Percentiles rank a stretch among this genome's conserved stretches.
Conservation (phyloP, 2,329 filamentous ascomycete genomes). For the Pseudogymnoascus sp. region DNA sequence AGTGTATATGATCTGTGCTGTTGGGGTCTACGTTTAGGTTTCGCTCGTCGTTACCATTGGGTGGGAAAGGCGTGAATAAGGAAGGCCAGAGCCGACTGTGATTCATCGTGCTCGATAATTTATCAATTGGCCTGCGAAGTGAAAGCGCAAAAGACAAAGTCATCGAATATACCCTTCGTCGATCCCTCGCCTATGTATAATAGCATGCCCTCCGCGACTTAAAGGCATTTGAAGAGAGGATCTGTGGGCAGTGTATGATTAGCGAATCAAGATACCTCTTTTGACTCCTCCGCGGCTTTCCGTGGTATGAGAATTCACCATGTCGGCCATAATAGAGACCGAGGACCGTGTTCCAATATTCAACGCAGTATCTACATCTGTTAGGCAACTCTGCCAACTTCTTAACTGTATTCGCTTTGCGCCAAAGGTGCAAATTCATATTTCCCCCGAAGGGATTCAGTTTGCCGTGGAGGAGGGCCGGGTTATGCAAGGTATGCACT, state of each 20-base stretch:
- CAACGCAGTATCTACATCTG: slow-evolving; percentile 68
- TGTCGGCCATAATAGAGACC: slow-evolving; percentile 23
- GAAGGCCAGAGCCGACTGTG: neutral
- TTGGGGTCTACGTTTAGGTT: slow-evolving; percentile 85
- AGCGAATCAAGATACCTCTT: slow-evolving; percentile 10
- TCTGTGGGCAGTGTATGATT: slow-evolving; percentile 5
- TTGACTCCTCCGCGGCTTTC: neutral
- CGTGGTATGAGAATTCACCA: slow-evolving; percentile 15
- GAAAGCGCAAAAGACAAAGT: slow-evolving; percentile 5
- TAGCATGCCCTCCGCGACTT: slow-evolving; percentile 2
- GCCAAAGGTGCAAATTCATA: slow-evolving; percentile 55
- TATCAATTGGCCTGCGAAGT: slow-evolving; percentile 1
- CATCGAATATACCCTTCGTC: neutral
- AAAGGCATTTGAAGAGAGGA: slow-evolving; percentile 2
- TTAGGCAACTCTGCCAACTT: slow-evolving; percentile 61
- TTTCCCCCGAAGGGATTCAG: slow-evolving; percentile 75
- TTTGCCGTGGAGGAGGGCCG: slow-evolving; percentile 83
- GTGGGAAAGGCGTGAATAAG: neutral
- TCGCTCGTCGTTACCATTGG: slow-evolving; percentile 9
- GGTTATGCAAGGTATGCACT: slow-evolving; percentile 73
- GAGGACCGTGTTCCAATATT: slow-evolving; percentile 47
- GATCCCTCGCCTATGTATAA: neutral
- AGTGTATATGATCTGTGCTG: slow-evolving; percentile 98
- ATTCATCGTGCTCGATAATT: neutral
- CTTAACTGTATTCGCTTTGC: slow-evolving; percentile 51